Percentiles rank a stretch among this genome's conserved stretches.
Evolutionary conservation across 768 basidiomycete species (phyloP).

Genomic region (Trametes meyenii): DNA sequence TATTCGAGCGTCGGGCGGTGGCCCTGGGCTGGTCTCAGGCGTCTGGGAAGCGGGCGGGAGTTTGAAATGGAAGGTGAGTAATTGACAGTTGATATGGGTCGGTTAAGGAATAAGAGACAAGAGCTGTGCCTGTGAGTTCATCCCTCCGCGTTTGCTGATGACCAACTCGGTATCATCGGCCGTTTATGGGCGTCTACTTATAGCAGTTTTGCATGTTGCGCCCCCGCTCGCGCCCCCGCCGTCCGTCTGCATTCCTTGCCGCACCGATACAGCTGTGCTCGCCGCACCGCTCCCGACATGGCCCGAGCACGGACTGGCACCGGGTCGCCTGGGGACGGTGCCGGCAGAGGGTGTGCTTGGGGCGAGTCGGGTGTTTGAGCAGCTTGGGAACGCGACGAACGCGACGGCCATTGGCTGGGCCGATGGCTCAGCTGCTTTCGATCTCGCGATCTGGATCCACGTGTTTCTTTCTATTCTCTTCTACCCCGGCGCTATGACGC

Average conservation of each 20-base stretch:
- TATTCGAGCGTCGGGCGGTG: too few relatives aligned
- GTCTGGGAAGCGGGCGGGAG: conserved; percentile 7
- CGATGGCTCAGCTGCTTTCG: conserved; percentile 18
- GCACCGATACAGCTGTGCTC: conserved; percentile 7
- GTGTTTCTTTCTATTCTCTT: conserved; percentile 1
- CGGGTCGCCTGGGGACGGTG: conserved; percentile 2
- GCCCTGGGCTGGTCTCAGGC: not conserved
- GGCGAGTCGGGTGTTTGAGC: not conserved
- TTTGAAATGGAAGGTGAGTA: conserved; percentile 10
- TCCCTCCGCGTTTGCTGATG: conserved; percentile 22
- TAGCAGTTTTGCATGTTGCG: conserved; percentile 19
- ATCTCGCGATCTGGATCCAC: conserved; percentile 19
- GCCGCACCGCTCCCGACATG: not conserved
- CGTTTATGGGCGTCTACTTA: conserved; percentile 28
- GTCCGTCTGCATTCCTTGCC: conserved; percentile 14
- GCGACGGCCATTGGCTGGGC: conserved; percentile 7
- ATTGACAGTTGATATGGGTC: conserved; percentile 21
- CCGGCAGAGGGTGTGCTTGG: not conserved
- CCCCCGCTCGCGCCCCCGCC: not conserved
- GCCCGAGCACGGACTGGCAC: not conserved
- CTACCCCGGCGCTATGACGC: conserved; percentile 11
- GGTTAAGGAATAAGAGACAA: conserved; percentile 19
- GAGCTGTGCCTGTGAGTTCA: conserved; percentile 35
- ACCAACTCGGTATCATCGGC: conserved; percentile 25
- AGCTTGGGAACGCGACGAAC: not conserved